These are phyloP conservation scores for Cyclotella choctawhatcheeana DNA, from an alignment of 108 stramenopile genomes.

Conservation along the genomic window DNA sequence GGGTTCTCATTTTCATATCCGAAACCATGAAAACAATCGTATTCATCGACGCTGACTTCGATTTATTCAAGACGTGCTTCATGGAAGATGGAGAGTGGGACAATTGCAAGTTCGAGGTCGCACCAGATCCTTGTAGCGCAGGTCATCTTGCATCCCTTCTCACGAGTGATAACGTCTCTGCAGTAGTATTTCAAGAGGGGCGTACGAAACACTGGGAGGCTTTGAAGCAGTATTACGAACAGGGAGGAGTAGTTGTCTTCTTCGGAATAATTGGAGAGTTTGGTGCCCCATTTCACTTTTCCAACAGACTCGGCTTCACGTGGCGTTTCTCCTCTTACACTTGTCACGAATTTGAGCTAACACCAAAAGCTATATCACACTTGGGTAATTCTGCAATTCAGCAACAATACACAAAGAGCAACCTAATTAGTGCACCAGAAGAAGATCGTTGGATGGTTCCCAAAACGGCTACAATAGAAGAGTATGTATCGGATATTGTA, in stretches of 20 bases:
- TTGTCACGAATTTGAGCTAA: slow-evolving; percentile 1
- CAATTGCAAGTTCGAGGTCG: not conserved
- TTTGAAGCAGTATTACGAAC: slow-evolving; percentile 5
- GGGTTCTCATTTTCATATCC: no score
- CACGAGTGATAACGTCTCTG: not conserved
- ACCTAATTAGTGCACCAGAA: slow-evolving; percentile 14
- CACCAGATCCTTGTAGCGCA: not conserved
- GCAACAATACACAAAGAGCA: slow-evolving; percentile 25
- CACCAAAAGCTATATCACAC: slow-evolving; percentile 1
- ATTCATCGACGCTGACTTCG: not conserved
- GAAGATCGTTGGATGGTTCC: slow-evolving; percentile 23
- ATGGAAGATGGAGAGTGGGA: not conserved
- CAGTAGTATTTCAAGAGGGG: not conserved
- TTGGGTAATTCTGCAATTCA: slow-evolving; percentile 9
- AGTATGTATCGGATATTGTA: slow-evolving; percentile 4
- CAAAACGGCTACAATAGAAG: slow-evolving; percentile 8
- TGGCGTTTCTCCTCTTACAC: slow-evolving; percentile 24
- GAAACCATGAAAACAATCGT: slow-evolving; percentile 2
- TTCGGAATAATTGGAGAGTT: slow-evolving; percentile 19
- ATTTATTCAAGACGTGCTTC: not conserved
- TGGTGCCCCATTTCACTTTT: slow-evolving; percentile 9
- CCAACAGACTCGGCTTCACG: slow-evolving; percentile 1
- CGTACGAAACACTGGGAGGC: slow-evolving; percentile 18
- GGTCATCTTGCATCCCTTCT: not conserved
- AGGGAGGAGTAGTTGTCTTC: slow-evolving; percentile 21